These are phyloP conservation scores for Crataegus laevigata DNA, from an alignment of 306 rosid species.

Conservation along the genomic window DNA sequence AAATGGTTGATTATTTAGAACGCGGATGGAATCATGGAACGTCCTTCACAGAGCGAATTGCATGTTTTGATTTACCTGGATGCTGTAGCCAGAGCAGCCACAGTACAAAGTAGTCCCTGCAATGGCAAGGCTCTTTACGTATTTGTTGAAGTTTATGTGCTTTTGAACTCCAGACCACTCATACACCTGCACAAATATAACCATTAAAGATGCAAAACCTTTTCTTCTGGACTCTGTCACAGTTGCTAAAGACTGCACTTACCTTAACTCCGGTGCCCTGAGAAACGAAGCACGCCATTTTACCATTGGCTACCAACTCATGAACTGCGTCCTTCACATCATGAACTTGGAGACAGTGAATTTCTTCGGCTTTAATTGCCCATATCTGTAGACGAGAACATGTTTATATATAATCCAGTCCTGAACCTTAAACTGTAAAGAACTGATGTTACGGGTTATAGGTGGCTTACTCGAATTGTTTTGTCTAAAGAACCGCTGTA, in stretches of 20 bases:
- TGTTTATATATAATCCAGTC: neutral
- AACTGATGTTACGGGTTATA: neutral
- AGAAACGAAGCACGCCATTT: slow-evolving; percentile 63
- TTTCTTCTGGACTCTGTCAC: neutral
- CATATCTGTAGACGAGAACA: slow-evolving; percentile 42
- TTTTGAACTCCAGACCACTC: slow-evolving; percentile 60
- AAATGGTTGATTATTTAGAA: no score
- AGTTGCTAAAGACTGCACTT: slow-evolving; percentile 19
- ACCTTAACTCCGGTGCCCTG: slow-evolving; percentile 87
- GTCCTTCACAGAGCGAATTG: no score
- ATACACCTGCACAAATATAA: slow-evolving; percentile 35
- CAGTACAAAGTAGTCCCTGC: slow-evolving; percentile 64
- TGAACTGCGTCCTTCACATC: slow-evolving; percentile 75
- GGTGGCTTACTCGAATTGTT: slow-evolving; percentile 64
- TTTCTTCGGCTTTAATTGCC: slow-evolving; percentile 58
- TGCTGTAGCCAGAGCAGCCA: slow-evolving; percentile 77
- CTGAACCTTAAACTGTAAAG: neutral
- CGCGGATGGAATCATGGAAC: no score
- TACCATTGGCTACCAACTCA: slow-evolving; percentile 55
- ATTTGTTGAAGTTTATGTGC: slow-evolving; percentile 67
- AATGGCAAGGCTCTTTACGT: slow-evolving; percentile 70
- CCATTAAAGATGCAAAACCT: neutral
- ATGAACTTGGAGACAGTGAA: slow-evolving; percentile 57
- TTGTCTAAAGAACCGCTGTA: slow-evolving; percentile 88
- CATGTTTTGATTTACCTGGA: slow-evolving; percentile 41